Conservation (phyloP, 2,329 filamentous ascomycete species). For the Beauveria sp. region DNA sequence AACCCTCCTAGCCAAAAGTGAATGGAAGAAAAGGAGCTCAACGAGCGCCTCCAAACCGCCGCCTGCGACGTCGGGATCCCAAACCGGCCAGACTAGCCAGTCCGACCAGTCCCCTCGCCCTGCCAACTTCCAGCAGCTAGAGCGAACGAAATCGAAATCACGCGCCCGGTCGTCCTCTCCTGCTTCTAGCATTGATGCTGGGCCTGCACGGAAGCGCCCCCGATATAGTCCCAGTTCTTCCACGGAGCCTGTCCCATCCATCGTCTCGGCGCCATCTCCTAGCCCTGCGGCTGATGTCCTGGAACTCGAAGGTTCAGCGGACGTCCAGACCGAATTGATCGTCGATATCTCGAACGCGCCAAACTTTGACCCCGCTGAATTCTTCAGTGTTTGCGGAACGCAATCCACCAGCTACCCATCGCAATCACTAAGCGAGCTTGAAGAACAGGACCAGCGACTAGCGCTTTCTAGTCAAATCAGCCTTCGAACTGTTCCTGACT, state of each 20-base stretch:
- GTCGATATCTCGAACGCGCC: conserved; percentile 25
- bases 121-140: conserved; percentile 20
- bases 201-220: conserved; percentile 18
- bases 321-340: conserved; percentile 16
- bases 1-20: conserved; percentile 22
- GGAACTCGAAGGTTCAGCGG: conserved; percentile 12
- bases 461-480: conserved; percentile 25
- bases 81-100: conserved; percentile 1
- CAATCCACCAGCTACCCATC: conserved; percentile 23
- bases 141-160: conserved; percentile 10
- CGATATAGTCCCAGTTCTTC: conserved; percentile 19
- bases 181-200: not conserved
- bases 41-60: not conserved
- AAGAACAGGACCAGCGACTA: conserved; percentile 26
- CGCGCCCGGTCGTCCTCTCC: not conserved
- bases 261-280: conserved; percentile 20
- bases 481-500: conserved; percentile 35
- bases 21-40: conserved; percentile 26
- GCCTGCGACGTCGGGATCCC: not conserved
- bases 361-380: conserved; percentile 29
- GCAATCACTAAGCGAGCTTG: conserved; percentile 27
- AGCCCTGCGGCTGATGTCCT: conserved; percentile 16
- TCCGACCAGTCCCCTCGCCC: conserved; percentile 22
- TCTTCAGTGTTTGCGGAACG: conserved; percentile 24
- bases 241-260: conserved; percentile 24